Base-by-base conservation (phyloP, 2,329 filamentous ascomycete species). In the Polychaeton citri region DNA sequence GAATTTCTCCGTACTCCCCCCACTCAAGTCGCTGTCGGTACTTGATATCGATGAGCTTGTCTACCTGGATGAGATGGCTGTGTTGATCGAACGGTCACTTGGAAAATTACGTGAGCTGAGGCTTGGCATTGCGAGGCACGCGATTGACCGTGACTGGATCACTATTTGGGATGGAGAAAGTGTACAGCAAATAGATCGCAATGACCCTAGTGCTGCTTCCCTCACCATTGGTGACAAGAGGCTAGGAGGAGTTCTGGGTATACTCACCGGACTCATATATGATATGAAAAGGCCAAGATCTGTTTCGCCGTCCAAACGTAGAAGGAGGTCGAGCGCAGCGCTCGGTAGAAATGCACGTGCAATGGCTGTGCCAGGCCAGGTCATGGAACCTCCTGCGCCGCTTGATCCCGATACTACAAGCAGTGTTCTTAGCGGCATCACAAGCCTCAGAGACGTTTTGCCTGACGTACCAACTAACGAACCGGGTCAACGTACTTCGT, bases 21-120 rank as follows among this genome's bases (percentile, higher is more conserved):
- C 81, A 1, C 58, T 90, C 35, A 81, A 76, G 55, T 84, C 78
- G 45, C 57, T 90, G 39, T 81, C 73, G 34, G 83, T 87, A 1
- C 64, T 90, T 30, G 80, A 90, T 47, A 81, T 90, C 40, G 84
- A 90, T 49, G 81, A 88, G 52, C 60, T 84, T n/a, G 71, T 78
- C 19, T 90, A 90, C 54, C 60, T 88, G 24, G 82, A 88, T 51
- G 84, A 90, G 59, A 80, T 90, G 72, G 79, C 79, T 36, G 66
- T 83, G 30, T 66, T 90, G 9, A 75, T 90, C 41, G 78, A 79
- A 41, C 72, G 76, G 17, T 88, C 82, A 9, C 66, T 74, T 39
- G 65, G 69, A 42, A 68, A 68, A 30, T 61, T 90, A 12, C 69
- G 72, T 19, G 83, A 88, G 55, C 65, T 92, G 21, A 70, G 81